Percentiles rank a stretch among this genome's conserved stretches.
Conservation (phyloP, 371 early-diverging fungal species). For the Basidiobolus meristosporus region DNA sequence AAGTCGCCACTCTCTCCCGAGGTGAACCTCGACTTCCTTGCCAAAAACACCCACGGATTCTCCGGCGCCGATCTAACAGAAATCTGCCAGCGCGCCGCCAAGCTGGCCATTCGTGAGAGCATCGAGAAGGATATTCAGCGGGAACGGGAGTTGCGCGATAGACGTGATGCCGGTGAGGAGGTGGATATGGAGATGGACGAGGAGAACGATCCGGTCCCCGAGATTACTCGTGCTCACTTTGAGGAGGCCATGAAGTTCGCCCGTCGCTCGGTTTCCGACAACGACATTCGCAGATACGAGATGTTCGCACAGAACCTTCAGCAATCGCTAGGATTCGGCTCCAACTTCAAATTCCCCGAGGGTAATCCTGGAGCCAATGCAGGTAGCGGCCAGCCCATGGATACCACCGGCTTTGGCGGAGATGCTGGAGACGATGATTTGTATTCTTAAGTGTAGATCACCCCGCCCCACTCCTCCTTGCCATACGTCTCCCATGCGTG, state of each 20-base stretch:
- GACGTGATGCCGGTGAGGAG: conserved; percentile 39
- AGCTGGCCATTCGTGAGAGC: conserved; percentile 96
- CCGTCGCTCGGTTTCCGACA: conserved; percentile 90
- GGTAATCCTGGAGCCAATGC: conserved; percentile 28
- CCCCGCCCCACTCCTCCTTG: too few species aligned
- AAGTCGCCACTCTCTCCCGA: conserved; percentile 89
- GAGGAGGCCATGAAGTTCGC: conserved; percentile 97
- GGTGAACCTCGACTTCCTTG: conserved; percentile 76
- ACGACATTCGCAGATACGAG: conserved; percentile 96
- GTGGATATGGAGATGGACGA: conserved; percentile 48
- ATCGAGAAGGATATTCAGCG: conserved; percentile 81
- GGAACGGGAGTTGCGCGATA: conserved; percentile 51
- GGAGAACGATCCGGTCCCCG: conserved; percentile 64
- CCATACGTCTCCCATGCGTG: too few species aligned
- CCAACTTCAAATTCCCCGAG: conserved; percentile 89
- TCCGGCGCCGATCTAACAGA: conserved; percentile 99
- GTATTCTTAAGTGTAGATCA: conserved; percentile 18
- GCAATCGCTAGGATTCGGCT: conserved; percentile 79
- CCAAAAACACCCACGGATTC: conserved; percentile 90
- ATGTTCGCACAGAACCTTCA: conserved; percentile 97
- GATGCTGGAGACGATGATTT: conserved; percentile 34
- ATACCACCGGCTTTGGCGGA: too few species aligned
- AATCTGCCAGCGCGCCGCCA: conserved; percentile 99
- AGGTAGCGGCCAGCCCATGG: conserved; percentile 12
- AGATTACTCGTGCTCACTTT: conserved; percentile 90